Percentiles rank a stretch among this genome's conserved stretches.
Conservation (phyloP, 2,329 filamentous ascomycete genomes). For the Aquanectria penicillioides region DNA sequence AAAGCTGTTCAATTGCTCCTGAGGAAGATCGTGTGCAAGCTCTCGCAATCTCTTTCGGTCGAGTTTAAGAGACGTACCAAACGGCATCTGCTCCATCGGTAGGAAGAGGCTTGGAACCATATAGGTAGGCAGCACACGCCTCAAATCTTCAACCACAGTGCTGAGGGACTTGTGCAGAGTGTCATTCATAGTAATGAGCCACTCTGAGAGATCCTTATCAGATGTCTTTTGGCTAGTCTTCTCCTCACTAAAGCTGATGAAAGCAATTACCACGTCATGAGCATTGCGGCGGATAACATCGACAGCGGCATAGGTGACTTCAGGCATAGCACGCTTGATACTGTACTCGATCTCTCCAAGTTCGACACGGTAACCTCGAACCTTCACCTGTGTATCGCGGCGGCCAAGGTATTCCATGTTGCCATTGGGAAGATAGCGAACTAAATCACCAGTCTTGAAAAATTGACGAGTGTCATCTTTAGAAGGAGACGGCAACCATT, state of each 20-base stretch:
- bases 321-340: constrained; percentile 17
- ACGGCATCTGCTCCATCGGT: constrained; percentile 21
- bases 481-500: not conserved
- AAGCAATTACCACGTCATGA: constrained; percentile 7
- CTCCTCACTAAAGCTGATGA: not conserved
- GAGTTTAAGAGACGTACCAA: constrained; percentile 30
- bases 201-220: not conserved
- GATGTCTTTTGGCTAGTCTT: not conserved
- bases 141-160: not conserved
- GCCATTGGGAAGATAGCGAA: constrained; percentile 35
- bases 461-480: not conserved
- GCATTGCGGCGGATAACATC: constrained; percentile 7
- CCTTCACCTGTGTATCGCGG: constrained; percentile 43
- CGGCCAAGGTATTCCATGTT: constrained; percentile 42
- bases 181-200: not conserved
- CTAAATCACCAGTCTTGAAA: constrained; percentile 50
- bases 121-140: constrained; percentile 26
- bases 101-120: constrained; percentile 26
- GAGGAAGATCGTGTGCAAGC: not conserved
- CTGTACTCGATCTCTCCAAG: constrained; percentile 40
- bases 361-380: constrained; percentile 46
- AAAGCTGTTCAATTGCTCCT: not conserved
- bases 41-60: constrained; percentile 24
- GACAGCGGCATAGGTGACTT: constrained; percentile 32
- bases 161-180: not conserved